Percentiles rank a stretch among this genome's conserved stretches.
phyloP scores from a whole-genome alignment of 2,329 filamentous ascomycete species.

The Diaporthe sp. region DNA sequence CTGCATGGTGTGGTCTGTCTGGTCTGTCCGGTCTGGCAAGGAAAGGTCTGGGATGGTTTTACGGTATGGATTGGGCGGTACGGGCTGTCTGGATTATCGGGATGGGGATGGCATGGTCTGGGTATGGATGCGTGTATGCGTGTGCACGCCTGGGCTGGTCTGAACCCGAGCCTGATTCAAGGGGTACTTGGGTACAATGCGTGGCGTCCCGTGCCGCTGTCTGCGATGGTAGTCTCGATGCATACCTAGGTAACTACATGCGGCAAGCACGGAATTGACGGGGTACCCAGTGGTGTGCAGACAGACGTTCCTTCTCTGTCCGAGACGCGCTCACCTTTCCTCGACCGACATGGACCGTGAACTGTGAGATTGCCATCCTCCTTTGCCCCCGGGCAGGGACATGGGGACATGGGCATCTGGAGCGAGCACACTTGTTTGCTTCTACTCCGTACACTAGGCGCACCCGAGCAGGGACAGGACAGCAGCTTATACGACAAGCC shows the following conservation, averaged over 20 bases:
- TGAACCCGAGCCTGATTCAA: neutral
- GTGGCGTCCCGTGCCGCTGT: neutral
- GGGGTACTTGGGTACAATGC: neutral
- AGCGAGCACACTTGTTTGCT: neutral
- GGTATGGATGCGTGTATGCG: constrained; percentile 11
- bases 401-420: neutral
- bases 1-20: constrained; percentile 22
- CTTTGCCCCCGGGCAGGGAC: neutral
- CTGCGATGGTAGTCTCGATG: neutral
- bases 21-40: neutral
- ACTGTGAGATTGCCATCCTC: constrained; percentile 15
- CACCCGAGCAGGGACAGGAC: neutral
- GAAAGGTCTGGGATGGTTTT: constrained; percentile 1
- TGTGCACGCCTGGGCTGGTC: neutral
- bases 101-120: constrained; percentile 13
- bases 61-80: neutral
- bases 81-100: neutral
- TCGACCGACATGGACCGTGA: neutral
- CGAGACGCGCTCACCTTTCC: neutral
- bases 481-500: constrained; percentile 9
- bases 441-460: too few species aligned
- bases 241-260: neutral
- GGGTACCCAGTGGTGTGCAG: neutral
- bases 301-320: neutral
- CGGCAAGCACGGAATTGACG: neutral